Base-by-base conservation (phyloP, 1,284 basidiomycete genomes). In the Marasmius sp. region DNA sequence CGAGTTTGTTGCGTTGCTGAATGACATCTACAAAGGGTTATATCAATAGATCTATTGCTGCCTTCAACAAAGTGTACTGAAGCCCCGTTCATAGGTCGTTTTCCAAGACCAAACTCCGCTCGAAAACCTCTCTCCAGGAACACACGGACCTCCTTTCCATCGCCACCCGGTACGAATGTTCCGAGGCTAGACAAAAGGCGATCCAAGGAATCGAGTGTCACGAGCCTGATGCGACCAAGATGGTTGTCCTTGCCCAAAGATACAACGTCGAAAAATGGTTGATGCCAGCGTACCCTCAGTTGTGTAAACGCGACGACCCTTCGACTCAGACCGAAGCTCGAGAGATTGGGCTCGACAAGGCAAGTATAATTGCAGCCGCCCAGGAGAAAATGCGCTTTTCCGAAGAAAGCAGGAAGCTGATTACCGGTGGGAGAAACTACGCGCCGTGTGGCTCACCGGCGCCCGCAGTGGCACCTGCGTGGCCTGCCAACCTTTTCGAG, bases 1-100 rank as follows among this genome's bases (percentile, higher is more conserved):
- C 3, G 51, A 62, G 50, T 62, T 62, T n/a, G 43, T 54, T n/a
- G 48, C 34, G 18, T 39, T 62, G 20, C 51, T 62, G 7, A 38
- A 62, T 37, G 50, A 59, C 37, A 55, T 62, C 47, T 62, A 62
- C n/a, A 20, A 56, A 16, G 61, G 61, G 61, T 50, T 39, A 33
- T 27, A 27, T 27, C 5, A 5, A 5, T 5, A 27, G 5, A 27
- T 27, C 27, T 27, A 27, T 2, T 27, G 5, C 27, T 27, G 5
- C 27, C 27, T 27, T 27, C 27, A 18, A 18, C 6, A 41, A 43
- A 6, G 20, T 10, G n/a, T 39, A 6, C 37, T 45, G 20, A 37
- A 20, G 9, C 1, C 18, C 11, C 39, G 45, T 41, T 10, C n/a
- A 33, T 27, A 37, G 10, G 10, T 8, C 37, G 14, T 22, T 18